Base-by-base conservation (phyloP, 169 alveolate genomes). In the Cryptosporidium viatorum region DNA sequence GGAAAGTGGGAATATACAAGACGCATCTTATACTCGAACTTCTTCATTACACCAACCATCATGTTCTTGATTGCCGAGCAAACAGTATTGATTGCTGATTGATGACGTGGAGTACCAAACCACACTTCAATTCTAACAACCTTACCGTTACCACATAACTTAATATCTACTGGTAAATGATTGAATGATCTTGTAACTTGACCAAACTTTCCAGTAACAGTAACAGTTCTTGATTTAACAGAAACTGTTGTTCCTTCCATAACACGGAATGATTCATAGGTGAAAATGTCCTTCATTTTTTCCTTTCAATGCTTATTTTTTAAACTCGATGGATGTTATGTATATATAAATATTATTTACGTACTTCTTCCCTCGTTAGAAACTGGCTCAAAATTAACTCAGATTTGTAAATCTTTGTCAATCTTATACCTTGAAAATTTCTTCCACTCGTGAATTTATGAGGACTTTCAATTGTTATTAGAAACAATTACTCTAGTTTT, bases 1-100 rank as follows among this genome's bases (percentile, higher is more conserved):
- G 99, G 99, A 96, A 98, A 98, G 94, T 99, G 99, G 51, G 99
- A 99, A 91, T 97, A 98, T 62, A 98, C 99, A 45, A 97, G 95
- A 92, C 99, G 98, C 99, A 99, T 98, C 97, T 98, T 98, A 96
- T 97, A 98, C 93, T 97, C 98, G 95, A 94, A 97, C 93, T 95
- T 96, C 93, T 92, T 93, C 70, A 98, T 98, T 58, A 98, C 99
- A 69, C 99, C 99, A 73, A 95, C 96, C 93, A 98, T 95, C 99
- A 98, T 97, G 96, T 98, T 98, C 84, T 94, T 94, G 93, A 98
- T 95, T 93, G 97, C 98, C 43, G 99, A 91, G 91, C 98, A 94
- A 50, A 97, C 97, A 55, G 99, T 96, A 75, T 98, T 96, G 86
- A 98, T 96, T 84, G 97, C 94, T 70, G 99, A 98, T 92, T 95